phyloP scores from a whole-genome alignment of 371 early-diverging fungal species.

The Choanephora cucurbitarum region DNA sequence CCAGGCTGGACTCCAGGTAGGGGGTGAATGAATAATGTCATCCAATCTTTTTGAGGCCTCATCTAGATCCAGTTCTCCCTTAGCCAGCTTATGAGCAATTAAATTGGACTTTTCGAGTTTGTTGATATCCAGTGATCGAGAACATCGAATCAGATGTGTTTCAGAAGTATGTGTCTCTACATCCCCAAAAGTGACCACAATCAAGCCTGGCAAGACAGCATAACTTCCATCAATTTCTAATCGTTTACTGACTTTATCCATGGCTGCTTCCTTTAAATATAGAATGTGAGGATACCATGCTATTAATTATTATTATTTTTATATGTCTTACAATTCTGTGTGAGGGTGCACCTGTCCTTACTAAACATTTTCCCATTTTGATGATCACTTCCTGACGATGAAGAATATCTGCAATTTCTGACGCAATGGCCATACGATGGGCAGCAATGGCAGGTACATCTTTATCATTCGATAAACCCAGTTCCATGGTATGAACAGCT shows the following conservation, averaged over 20 bases:
- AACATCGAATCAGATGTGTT: slow-evolving; percentile 64
- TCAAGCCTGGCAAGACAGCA: slow-evolving; percentile 63
- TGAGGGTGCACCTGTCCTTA: slow-evolving; percentile 74
- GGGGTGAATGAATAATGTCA: slow-evolving; percentile 53
- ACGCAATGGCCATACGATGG: slow-evolving; percentile 32
- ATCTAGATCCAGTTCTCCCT: slow-evolving; percentile 43
- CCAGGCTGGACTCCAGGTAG: slow-evolving; percentile 50
- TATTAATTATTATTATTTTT: too few species aligned
- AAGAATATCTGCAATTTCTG: slow-evolving; percentile 56
- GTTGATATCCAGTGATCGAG: slow-evolving; percentile 62
- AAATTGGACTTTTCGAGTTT: slow-evolving; percentile 61
- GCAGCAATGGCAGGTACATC: slow-evolving; percentile 23
- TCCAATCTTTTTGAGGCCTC: slow-evolving; percentile 63
- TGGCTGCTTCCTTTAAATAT: slow-evolving; percentile 58
- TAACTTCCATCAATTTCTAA: slow-evolving; percentile 64
- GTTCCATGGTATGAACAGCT: slow-evolving; percentile 15
- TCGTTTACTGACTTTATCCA: slow-evolving; percentile 56
- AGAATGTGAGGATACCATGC: too few species aligned
- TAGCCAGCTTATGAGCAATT: slow-evolving; percentile 52
- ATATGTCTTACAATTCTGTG: slow-evolving; percentile 68
- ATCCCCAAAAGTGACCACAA: slow-evolving; percentile 73
- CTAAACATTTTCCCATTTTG: slow-evolving; percentile 65
- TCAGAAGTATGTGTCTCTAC: slow-evolving; percentile 74
- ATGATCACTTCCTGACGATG: slow-evolving; percentile 70
- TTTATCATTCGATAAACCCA: too few species aligned